phyloP scores from a whole-genome alignment of 495 filamentous ascomycete genomes.

The Chlorociboria aeruginascens region DNA sequence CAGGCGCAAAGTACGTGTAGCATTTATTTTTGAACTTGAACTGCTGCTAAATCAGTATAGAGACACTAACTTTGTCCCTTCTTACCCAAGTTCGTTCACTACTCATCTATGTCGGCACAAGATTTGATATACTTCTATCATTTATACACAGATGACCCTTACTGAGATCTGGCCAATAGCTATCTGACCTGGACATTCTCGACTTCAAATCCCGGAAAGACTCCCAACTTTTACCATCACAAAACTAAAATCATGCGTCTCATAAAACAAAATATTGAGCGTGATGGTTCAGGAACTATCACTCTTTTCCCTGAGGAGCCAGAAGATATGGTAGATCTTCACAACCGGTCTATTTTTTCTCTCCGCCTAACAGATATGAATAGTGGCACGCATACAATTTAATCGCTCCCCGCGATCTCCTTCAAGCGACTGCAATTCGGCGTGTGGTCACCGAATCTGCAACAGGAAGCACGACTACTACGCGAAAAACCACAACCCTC shows the following conservation, averaged over 20 bases:
- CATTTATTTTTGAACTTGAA: too few relatives aligned
- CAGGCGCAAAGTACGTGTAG: too few relatives aligned
- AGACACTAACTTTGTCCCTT: not conserved
- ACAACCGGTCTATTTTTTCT: slow-evolving; percentile 1
- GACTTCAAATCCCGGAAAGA: not conserved
- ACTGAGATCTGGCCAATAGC: not conserved
- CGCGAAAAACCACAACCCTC: slow-evolving; percentile 67
- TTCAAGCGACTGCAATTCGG: slow-evolving; percentile 75
- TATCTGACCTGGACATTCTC: not conserved
- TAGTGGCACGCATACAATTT: slow-evolving; percentile 98
- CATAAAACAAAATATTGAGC: slow-evolving; percentile 60
- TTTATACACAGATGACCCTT: slow-evolving; percentile 3
- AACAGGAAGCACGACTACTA: slow-evolving; percentile 63
- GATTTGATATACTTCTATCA: not conserved
- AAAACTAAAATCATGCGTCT: slow-evolving; percentile 43
- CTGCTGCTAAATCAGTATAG: too few relatives aligned
- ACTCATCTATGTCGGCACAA: slow-evolving; percentile 1
- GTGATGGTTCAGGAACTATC: slow-evolving; percentile 65
- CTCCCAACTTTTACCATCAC: not conserved
- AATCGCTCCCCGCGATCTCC: slow-evolving; percentile 64
- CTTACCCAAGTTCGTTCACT: not conserved
- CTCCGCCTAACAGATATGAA: not conserved
- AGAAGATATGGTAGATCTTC: slow-evolving; percentile 74
- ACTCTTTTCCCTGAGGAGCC: slow-evolving; percentile 81
- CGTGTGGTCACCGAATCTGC: slow-evolving; percentile 58